These are phyloP conservation scores for Saturnispora hagleri DNA, from an alignment of 805 yeast genomes.

Conservation along the genomic window DNA sequence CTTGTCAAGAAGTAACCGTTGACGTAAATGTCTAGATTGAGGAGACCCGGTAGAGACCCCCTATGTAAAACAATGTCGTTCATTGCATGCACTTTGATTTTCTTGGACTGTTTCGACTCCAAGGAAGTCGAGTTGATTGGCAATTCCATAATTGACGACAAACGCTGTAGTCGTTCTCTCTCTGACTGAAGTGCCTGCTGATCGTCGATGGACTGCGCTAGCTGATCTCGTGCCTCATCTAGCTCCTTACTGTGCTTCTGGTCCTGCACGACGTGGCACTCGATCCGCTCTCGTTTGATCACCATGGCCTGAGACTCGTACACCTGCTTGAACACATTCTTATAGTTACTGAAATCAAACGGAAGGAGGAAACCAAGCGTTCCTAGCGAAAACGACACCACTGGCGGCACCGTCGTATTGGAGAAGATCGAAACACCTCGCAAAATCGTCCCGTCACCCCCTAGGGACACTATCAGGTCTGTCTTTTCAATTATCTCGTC, in stretches of 20 bases:
- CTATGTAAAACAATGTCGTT: constrained; percentile 85
- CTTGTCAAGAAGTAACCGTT: constrained; percentile 80
- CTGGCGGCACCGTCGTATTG: constrained; percentile 73
- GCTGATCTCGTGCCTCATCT: background rate
- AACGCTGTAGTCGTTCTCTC: constrained; percentile 9
- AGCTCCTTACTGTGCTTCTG: background rate
- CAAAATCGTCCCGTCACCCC: constrained; percentile 94
- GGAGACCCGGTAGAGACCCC: constrained; percentile 79
- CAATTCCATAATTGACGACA: constrained; percentile 12
- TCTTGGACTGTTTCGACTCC: constrained; percentile 12
- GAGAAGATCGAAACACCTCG: constrained; percentile 76
- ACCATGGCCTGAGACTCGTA: constrained; percentile 62
- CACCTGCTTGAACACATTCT: constrained; percentile 54
- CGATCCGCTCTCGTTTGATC: constrained; percentile 67
- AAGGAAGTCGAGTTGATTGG: constrained; percentile 13
- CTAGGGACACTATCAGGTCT: constrained; percentile 76
- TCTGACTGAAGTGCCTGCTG: constrained; percentile 7
- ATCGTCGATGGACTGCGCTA: constrained; percentile 4
- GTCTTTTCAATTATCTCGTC: constrained; percentile 54
- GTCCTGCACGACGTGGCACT: constrained; percentile 51
- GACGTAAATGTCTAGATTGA: constrained; percentile 74
- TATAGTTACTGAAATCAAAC: constrained; percentile 60
- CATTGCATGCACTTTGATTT: constrained; percentile 56
- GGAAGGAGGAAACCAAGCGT: constrained; percentile 87
- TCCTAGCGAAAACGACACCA: constrained; percentile 80